Conservation (phyloP, 2,329 filamentous ascomycete species). For the Diaporthe sp. region DNA sequence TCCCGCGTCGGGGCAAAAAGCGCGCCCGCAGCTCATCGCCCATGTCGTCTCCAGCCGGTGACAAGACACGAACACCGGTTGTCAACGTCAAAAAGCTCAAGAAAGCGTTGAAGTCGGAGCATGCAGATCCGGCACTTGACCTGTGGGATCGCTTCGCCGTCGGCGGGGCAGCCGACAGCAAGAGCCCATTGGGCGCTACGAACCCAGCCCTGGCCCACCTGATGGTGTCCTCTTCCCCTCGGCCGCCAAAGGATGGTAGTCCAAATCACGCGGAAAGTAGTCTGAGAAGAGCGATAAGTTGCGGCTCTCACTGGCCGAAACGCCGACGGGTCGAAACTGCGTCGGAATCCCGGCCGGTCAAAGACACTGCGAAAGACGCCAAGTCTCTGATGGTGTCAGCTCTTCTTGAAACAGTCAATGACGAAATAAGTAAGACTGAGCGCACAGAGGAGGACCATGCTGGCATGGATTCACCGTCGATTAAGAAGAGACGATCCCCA, state of each 20-base stretch:
- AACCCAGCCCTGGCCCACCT: conserved; percentile 72
- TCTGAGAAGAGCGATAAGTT: conserved; percentile 74
- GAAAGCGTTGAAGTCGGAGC: conserved; percentile 71
- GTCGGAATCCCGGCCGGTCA: conserved; percentile 40
- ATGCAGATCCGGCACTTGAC: conserved; percentile 78
- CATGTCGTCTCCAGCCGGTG: conserved; percentile 70
- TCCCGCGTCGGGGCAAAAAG: conserved; percentile 67
- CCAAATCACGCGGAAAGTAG: conserved; percentile 55
- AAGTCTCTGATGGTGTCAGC: conserved; percentile 70
- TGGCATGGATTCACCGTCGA: conserved; percentile 54
- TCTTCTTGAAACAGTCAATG: conserved; percentile 73
- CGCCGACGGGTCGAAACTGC: conserved; percentile 68
- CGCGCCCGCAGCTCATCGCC: conserved; percentile 81
- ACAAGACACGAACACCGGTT: conserved; percentile 55
- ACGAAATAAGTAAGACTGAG: conserved; percentile 59
- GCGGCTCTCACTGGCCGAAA: conserved; percentile 78
- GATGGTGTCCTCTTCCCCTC: conserved; percentile 77
- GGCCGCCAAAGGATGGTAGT: conserved; percentile 58
- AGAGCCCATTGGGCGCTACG: conserved; percentile 55
- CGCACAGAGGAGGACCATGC: conserved; percentile 45
- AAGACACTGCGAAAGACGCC: conserved; percentile 50
- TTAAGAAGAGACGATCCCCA: conserved; percentile 49
- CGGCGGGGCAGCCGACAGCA: conserved; percentile 53
- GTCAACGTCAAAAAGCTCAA: conserved; percentile 70
- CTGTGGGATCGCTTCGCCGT: conserved; percentile 81